Conservation (phyloP, 768 basidiomycete genomes). For the Termitomyces sp. region DNA sequence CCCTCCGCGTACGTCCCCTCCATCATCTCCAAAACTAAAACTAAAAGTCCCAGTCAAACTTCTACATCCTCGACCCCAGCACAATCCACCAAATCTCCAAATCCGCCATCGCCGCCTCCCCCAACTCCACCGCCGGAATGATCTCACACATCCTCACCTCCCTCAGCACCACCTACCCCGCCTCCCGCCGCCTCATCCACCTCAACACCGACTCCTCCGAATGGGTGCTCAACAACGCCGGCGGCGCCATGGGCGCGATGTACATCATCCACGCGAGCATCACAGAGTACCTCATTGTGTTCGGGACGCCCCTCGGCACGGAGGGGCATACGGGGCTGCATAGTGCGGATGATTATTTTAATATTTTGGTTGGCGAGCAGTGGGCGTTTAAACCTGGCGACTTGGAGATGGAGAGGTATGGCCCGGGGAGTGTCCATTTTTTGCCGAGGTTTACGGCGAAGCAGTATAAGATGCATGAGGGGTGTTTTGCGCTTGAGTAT, state of each 20-base stretch:
- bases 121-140: slow-evolving; percentile 67
- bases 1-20: slow-evolving; percentile 49
- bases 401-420: slow-evolving; percentile 83
- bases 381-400: slow-evolving; percentile 87
- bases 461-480: slow-evolving; percentile 98
- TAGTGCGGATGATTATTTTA: slow-evolving; percentile 97
- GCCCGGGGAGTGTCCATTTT: slow-evolving; percentile 80
- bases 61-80: slow-evolving; percentile 81
- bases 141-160: slow-evolving; percentile 79
- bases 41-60: slow-evolving; percentile 34
- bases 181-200: slow-evolving; percentile 45
- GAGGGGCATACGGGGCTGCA: slow-evolving; percentile 95
- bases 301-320: slow-evolving; percentile 94
- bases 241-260: slow-evolving; percentile 98
- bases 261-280: slow-evolving; percentile 95
- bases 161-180: slow-evolving; percentile 70
- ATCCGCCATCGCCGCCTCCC: slow-evolving; percentile 64
- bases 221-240: slow-evolving; percentile 97
- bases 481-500: slow-evolving; percentile 94
- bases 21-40: background rate
- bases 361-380: slow-evolving; percentile 92
- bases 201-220: slow-evolving; percentile 63
- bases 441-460: slow-evolving; percentile 81
- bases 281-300: slow-evolving; percentile 95
- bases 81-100: slow-evolving; percentile 70